A percentile compares a stretch with the other conserved stretches of the same genome.
These are phyloP conservation scores for Globisporangium parvum DNA, from an alignment of 352 stramenopile genomes.

Conservation along the genomic window DNA sequence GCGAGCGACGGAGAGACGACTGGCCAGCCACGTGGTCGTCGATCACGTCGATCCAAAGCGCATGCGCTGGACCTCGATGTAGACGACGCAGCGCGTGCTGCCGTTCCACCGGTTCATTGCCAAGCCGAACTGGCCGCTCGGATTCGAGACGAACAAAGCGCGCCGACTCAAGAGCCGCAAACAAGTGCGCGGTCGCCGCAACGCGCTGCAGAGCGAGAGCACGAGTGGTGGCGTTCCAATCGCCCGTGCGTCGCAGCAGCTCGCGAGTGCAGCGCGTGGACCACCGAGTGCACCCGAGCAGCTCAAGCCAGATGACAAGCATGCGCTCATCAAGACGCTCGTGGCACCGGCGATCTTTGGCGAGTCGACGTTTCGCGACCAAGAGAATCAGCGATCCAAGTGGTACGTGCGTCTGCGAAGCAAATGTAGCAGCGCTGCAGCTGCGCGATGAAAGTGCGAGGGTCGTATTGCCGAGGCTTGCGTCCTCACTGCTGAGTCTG, in stretches of 20 bases:
- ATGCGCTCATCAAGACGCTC: conserved; percentile 37
- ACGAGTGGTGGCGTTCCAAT: neutral
- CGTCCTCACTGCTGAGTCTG: neutral
- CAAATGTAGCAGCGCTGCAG: too few species aligned
- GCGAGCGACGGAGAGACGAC: too few species aligned
- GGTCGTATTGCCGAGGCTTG: too few species aligned
- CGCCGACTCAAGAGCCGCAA: conserved; percentile 34
- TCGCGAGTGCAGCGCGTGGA: conserved; percentile 1
- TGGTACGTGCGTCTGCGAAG: conserved; percentile 23
- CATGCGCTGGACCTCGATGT: neutral
- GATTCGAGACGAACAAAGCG: conserved; percentile 32
- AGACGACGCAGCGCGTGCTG: conserved; percentile 19
- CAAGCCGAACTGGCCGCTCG: conserved; percentile 56
- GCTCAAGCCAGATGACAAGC: conserved; percentile 27
- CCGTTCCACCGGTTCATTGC: conserved; percentile 58
- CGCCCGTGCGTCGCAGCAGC: neutral
- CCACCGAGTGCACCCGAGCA: conserved; percentile 18
- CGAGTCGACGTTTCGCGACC: conserved; percentile 50
- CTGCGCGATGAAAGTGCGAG: too few species aligned
- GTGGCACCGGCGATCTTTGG: conserved; percentile 54
- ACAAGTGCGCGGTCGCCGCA: conserved; percentile 35
- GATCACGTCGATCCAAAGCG: conserved; percentile 4
- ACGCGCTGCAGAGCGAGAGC: conserved; percentile 23
- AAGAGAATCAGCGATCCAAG: conserved; percentile 40
- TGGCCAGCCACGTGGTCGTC: neutral